Evolutionary conservation across 805 yeast genomes (phyloP).

Genomic region (Wickerhamomyces subpelliculosus): DNA sequence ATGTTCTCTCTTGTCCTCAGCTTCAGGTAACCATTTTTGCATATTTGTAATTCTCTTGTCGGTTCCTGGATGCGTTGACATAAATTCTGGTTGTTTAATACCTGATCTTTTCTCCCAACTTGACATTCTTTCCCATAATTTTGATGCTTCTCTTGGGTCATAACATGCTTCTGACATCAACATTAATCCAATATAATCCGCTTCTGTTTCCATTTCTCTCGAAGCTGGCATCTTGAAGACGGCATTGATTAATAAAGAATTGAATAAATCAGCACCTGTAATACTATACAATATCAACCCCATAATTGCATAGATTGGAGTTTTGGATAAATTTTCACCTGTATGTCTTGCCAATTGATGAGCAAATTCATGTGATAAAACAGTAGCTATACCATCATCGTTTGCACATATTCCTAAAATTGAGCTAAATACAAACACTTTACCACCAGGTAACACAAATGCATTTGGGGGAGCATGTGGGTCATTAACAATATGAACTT

Average conservation of each 20-base stretch:
- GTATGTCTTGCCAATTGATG: conserved; percentile 93
- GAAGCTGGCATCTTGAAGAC: conserved; percentile 75
- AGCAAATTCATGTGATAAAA: conserved; percentile 86
- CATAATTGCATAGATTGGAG: conserved; percentile 60
- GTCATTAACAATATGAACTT: conserved; percentile 69
- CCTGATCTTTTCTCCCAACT: conserved; percentile 33
- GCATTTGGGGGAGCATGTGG: conserved; percentile 86
- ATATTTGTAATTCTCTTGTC: conserved; percentile 65
- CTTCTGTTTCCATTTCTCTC: conserved; percentile 92
- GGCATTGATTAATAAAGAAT: conserved; percentile 46
- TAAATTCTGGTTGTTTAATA: conserved; percentile 44
- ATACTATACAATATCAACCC: conserved; percentile 47
- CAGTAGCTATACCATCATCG: conserved; percentile 94
- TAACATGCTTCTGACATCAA: conserved; percentile 88
- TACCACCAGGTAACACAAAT: conserved; percentile 92
- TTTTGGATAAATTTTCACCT: conserved; percentile 70
- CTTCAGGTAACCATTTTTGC: conserved; percentile 56
- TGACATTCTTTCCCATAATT: conserved; percentile 80
- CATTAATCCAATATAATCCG: conserved; percentile 90
- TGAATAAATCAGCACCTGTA: conserved; percentile 53
- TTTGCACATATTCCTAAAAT: conserved; percentile 72
- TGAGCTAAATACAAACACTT: conserved; percentile 80
- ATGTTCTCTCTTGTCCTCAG: conserved; percentile 14
- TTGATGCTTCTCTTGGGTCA: conserved; percentile 66
- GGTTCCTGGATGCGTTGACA: conserved; percentile 89